Conservation (phyloP, 768 basidiomycete species). For the Auricularia cornea region DNA sequence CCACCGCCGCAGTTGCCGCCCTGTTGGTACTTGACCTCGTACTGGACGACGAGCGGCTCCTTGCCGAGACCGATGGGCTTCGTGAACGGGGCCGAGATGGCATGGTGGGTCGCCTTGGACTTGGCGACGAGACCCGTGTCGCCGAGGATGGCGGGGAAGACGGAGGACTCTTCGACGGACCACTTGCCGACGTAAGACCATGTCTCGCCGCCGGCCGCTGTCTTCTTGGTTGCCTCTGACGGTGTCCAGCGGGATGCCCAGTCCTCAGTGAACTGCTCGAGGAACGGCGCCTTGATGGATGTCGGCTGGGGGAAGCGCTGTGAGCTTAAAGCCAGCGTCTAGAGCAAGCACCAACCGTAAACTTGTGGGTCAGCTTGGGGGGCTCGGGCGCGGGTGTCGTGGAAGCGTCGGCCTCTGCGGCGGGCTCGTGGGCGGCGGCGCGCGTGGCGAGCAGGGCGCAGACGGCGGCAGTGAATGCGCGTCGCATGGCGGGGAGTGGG, state of each 20-base stretch:
- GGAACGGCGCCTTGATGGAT: slow-evolving; percentile 73
- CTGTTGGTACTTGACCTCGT: slow-evolving; percentile 99
- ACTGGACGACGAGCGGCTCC: slow-evolving; percentile 90
- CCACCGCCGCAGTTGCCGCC: slow-evolving; percentile 99
- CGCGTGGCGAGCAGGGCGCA: not conserved
- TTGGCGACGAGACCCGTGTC: slow-evolving; percentile 93
- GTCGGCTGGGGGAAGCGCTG: slow-evolving; percentile 45
- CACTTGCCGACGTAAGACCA: slow-evolving; percentile 97
- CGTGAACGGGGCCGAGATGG: slow-evolving; percentile 89
- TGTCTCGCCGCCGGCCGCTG: slow-evolving; percentile 88
- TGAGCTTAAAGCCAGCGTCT: not conserved
- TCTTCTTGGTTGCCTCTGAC: slow-evolving; percentile 97
- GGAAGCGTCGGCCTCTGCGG: not conserved
- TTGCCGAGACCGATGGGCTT: slow-evolving; percentile 69
- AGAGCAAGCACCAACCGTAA: slow-evolving; percentile 45
- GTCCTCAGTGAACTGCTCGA: slow-evolving; percentile 93
- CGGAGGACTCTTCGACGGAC: slow-evolving; percentile 81
- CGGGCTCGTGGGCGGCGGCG: not conserved
- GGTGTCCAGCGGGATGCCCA: slow-evolving; percentile 92
- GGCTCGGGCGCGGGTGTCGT: not conserved
- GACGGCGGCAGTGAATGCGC: not conserved
- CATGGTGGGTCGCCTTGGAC: slow-evolving; percentile 96
- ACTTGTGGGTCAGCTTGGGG: slow-evolving; percentile 34
- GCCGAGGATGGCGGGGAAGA: slow-evolving; percentile 65
- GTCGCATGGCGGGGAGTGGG: not conserved